A percentile compares a stretch with the other conserved stretches of the same genome.
Conservation (phyloP, 768 basidiomycete genomes). For the Amanita rimosa region DNA sequence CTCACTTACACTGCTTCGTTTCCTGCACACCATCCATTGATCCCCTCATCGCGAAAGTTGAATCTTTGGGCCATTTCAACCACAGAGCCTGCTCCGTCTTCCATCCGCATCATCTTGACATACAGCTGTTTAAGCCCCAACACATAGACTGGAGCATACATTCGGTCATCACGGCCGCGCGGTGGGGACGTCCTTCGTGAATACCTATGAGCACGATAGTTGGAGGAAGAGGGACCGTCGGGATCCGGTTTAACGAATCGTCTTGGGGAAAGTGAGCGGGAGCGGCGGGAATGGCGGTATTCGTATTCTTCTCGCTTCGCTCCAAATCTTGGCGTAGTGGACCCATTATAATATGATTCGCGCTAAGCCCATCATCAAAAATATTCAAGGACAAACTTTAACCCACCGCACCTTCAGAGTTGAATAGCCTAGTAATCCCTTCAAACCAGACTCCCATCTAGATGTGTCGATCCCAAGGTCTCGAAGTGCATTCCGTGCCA, state of each 20-base stretch:
- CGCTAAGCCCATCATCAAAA: not conserved
- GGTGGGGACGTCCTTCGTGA: not conserved
- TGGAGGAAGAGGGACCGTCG: not conserved
- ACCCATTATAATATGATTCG: not conserved
- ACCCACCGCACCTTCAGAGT: slow-evolving; percentile 7
- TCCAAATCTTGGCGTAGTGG: not conserved
- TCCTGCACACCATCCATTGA: slow-evolving; percentile 31
- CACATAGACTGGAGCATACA: slow-evolving; percentile 22
- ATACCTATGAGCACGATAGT: not conserved
- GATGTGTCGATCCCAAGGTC: slow-evolving; percentile 29
- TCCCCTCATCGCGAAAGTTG: slow-evolving; percentile 16
- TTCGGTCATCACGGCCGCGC: not conserved
- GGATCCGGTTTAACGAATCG: slow-evolving; percentile 1
- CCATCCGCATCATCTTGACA: slow-evolving; percentile 24
- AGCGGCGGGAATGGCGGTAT: slow-evolving; percentile 6
- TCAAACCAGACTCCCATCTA: slow-evolving; percentile 30
- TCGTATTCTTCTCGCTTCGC: not conserved
- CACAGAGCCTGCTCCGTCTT: slow-evolving; percentile 10
- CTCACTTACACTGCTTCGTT: slow-evolving; percentile 38
- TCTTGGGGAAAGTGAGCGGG: slow-evolving; percentile 12
- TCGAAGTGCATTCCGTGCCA: slow-evolving; percentile 25
- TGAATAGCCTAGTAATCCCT: slow-evolving; percentile 15
- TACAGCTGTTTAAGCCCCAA: slow-evolving; percentile 30
- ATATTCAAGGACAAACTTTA: not conserved
- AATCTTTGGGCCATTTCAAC: slow-evolving; percentile 23